Base-by-base conservation (phyloP, 306 rosid species). In the Elaeagnus macrophylla region DNA sequence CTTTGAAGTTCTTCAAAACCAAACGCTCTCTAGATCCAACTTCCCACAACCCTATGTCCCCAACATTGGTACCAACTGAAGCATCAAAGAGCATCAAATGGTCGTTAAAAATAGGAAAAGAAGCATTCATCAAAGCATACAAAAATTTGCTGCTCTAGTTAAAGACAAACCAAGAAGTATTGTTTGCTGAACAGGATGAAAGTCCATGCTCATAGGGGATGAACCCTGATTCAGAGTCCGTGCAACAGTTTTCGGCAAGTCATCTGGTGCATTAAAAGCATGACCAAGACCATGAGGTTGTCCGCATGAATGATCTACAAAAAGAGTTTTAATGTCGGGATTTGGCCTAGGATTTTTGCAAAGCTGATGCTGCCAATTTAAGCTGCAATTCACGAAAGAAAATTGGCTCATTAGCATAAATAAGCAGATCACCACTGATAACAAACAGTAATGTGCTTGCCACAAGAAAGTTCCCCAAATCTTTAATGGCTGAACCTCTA, bases 351-450 rank as follows among this genome's bases (percentile, higher is more conserved):
- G 97, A 48, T 80, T 91, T 69, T 91, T 91, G 75, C 99, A 91
- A 50, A 91, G 99, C 61, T 87, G 96, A 47, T 91, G 97, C 78
- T 91, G 96, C 97, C 97, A 91, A 76, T 91, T 91, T 75, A 91
- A 73, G 88, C 97, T 91, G 86, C 18, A 76, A 78, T 77, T 72
- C 38, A 44, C 57, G 54, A 58, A 49, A 40, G 25, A 56, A 40
- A 50, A 47, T 56, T 77, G 65, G 39, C 42, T 7, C 44, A 46
- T 59, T 12, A 14, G 10, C 39, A 13, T 19, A 15, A 3, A 44
- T 16, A 25, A 2, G 32, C 12, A 47, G 48, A 51, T 51, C 44
- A 9, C 46, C 18, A 46, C 39, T 12, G 37, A 44, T 18, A 16
- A 12, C 6, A 64, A 61, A 53, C 6, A 37, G 14, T 16, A 9